Percentiles rank a stretch among this genome's conserved stretches.
phyloP scores from a whole-genome alignment of 352 stramenopile species.

The Globisporangium rhizosaccharum region DNA sequence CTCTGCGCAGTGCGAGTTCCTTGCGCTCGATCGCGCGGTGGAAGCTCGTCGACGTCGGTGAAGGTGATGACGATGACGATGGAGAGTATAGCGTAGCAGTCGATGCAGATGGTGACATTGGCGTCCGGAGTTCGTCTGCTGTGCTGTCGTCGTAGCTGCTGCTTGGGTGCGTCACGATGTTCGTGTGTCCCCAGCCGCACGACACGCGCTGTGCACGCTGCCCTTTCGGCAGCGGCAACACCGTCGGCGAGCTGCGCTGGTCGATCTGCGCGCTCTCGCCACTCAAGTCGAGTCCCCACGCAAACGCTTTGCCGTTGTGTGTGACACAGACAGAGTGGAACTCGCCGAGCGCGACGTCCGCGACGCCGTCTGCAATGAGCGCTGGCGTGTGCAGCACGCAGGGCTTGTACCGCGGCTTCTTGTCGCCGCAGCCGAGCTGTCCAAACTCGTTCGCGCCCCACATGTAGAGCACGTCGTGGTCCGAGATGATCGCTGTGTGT shows the following conservation, averaged over 20 bases:
- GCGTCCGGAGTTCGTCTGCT: not conserved
- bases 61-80: not conserved
- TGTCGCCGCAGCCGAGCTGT: slow-evolving; percentile 63
- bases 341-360: slow-evolving; percentile 57
- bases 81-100: too few relatives aligned
- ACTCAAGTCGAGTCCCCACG: slow-evolving; percentile 61
- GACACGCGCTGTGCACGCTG: slow-evolving; percentile 41
- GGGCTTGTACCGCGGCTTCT: slow-evolving; percentile 30
- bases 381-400: slow-evolving; percentile 34
- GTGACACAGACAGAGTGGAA: slow-evolving; percentile 70
- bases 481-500: slow-evolving; percentile 64
- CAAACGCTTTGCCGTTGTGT: slow-evolving; percentile 31
- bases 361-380: slow-evolving; percentile 42
- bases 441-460: slow-evolving; percentile 82
- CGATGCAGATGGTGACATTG: not conserved
- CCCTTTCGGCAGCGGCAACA: slow-evolving; percentile 24
- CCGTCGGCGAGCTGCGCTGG: slow-evolving; percentile 26
- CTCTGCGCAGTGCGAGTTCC: slow-evolving; percentile 5
- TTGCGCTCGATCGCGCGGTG: slow-evolving; percentile 11
- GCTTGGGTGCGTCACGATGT: slow-evolving; percentile 38
- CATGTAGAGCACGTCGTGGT: slow-evolving; percentile 61
- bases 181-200: slow-evolving; percentile 65
- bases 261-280: slow-evolving; percentile 34
- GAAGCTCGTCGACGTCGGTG: slow-evolving; percentile 7
- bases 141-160: slow-evolving; percentile 1